Evolutionary conservation across 2,329 filamentous ascomycete species (phyloP), one percentile per base, ranked within the genome.

Genomic region (Aspergillus spinulosporus): DNA sequence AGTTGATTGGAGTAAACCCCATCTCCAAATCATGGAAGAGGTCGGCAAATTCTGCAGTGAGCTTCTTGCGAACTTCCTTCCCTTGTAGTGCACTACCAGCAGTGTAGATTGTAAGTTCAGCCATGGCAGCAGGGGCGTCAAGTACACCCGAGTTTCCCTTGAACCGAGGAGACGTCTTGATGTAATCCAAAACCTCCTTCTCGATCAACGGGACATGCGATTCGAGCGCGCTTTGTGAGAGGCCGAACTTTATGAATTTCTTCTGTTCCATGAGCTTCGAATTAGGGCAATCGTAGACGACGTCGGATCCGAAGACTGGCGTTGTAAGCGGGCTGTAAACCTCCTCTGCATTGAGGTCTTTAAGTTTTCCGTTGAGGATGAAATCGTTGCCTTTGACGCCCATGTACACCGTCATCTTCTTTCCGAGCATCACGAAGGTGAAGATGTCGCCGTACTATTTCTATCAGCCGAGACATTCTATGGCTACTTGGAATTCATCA

Each of bases 211-310:
- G 86, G 31, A 95, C 89, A 74, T 96, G 93, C 45, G 83, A 84
- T 63, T 79, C 78, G 53, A 87, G 79, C 14, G 84, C 82, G 28
- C 82, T 78, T 60, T 81, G 76, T 1, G 83, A 86, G 58, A 87
- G 78, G 32, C 84, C 84, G 61, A 82, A 86, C 66, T 87, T 87
- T 76, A 87, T 80, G 64, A 87, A 87, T 69, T 94, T 94, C 80
- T 96, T 96, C 81, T 96, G 91, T 78, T 96, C 91, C 90, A 96
- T 95, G 68, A 96, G 83, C 78, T 95, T 96, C 54, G 89, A 82
- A 68, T 95, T 95, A 32, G 91, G 90, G 75, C 90, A 95, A 73
- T 96, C 91, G 70, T 96, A 96, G 42, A 95, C 88, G 28, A 95
- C 90, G 73, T 92, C 90, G 62, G 85, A 86, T 61, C 91, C 91